Evolutionary conservation across 2,329 filamentous ascomycete species (phyloP).

Genomic region (Colletotrichum limetticola): DNA sequence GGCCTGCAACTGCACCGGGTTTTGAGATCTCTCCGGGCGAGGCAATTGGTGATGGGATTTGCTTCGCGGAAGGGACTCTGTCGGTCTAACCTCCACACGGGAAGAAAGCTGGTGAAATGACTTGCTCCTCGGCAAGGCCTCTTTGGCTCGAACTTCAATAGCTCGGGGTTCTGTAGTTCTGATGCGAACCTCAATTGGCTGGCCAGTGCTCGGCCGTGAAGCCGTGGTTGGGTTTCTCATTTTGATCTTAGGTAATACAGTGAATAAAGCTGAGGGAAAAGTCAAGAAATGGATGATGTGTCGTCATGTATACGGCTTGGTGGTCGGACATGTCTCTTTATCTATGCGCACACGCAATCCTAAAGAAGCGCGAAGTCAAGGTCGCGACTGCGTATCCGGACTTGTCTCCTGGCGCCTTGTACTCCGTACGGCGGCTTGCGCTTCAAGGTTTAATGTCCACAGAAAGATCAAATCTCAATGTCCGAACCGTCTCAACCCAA

Average conservation of each 20-base stretch:
- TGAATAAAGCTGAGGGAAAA: neutral
- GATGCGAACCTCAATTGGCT: neutral
- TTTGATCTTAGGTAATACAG: neutral
- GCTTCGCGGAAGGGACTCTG: neutral
- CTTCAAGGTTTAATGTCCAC: neutral
- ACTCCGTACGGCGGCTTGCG: conserved; percentile 19
- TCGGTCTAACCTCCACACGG: neutral
- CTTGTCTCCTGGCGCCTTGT: neutral
- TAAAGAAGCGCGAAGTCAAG: neutral
- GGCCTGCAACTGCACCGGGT: conserved; percentile 27
- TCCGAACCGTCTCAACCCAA: neutral
- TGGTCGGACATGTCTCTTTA: conserved; percentile 18
- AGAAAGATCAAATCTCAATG: neutral
- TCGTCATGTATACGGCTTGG: neutral
- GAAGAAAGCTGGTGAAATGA: neutral
- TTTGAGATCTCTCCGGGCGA: conserved; percentile 14
- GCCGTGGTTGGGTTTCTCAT: conserved; percentile 16
- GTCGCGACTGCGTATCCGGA: neutral
- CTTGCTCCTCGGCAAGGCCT: neutral
- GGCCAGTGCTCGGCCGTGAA: neutral
- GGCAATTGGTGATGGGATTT: conserved; percentile 10
- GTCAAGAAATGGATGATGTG: neutral
- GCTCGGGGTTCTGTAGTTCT: neutral
- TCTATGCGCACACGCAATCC: neutral
- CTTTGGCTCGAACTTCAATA: neutral